Conservation (phyloP, 768 basidiomycete species). For the Mycena metata region DNA sequence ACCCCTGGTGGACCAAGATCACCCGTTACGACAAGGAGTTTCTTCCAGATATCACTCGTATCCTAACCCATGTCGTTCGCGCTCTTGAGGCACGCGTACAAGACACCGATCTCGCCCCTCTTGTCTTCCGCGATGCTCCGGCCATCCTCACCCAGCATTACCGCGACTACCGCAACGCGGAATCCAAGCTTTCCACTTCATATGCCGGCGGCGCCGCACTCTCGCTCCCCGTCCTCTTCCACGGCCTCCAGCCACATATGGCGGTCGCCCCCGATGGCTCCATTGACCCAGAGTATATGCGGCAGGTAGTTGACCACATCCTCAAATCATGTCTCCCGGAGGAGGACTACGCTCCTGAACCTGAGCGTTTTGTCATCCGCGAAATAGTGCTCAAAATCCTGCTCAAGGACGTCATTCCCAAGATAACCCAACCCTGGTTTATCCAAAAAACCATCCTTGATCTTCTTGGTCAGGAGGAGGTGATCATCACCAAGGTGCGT, state of each 20-base stretch:
- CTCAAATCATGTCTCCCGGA: slow-evolving; percentile 79
- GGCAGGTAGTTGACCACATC: slow-evolving; percentile 83
- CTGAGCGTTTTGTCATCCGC: slow-evolving; percentile 86
- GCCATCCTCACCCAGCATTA: slow-evolving; percentile 81
- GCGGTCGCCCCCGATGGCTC: slow-evolving; percentile 77
- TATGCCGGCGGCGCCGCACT: slow-evolving; percentile 79
- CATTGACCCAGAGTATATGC: slow-evolving; percentile 82
- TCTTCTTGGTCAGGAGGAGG: slow-evolving; percentile 65
- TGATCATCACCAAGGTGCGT: slow-evolving; percentile 48
- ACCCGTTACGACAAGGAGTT: slow-evolving; percentile 88
- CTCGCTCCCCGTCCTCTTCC: slow-evolving; percentile 77
- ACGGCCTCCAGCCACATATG: slow-evolving; percentile 87
- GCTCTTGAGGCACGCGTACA: slow-evolving; percentile 70
- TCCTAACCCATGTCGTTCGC: slow-evolving; percentile 71
- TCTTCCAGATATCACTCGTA: slow-evolving; percentile 74
- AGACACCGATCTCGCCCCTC: slow-evolving; percentile 67
- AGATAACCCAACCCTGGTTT: slow-evolving; percentile 92
- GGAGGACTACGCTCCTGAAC: slow-evolving; percentile 83
- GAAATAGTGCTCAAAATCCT: slow-evolving; percentile 88
- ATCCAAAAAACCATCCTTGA: slow-evolving; percentile 79
- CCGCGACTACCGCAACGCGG: slow-evolving; percentile 80
- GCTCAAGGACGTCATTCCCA: slow-evolving; percentile 74
- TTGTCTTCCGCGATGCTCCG: slow-evolving; percentile 76
- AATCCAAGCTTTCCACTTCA: slow-evolving; percentile 71
- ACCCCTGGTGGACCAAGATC: slow-evolving; percentile 89